Conservation (phyloP, 129 eudicot genomes). For the Saposhnikovia divaricata region DNA sequence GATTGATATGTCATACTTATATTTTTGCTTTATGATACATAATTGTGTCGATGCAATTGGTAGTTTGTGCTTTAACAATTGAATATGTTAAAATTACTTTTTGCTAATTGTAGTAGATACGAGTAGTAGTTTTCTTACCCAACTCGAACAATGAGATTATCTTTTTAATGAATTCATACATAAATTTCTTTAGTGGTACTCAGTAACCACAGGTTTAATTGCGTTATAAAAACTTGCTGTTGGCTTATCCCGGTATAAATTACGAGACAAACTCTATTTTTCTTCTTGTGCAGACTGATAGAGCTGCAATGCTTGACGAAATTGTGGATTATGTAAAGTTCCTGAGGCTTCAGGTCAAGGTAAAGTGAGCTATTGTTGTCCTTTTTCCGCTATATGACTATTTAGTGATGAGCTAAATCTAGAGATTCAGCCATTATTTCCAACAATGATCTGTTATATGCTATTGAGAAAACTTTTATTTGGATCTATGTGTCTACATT, state of each 20-base stretch:
- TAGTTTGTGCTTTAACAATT: not conserved
- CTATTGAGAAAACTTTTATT: not conserved
- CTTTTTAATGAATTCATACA: not conserved
- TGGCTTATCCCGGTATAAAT: slow-evolving; percentile 5
- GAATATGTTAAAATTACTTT: not conserved
- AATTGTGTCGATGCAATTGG: not conserved
- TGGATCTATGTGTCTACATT: not conserved
- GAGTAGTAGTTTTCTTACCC: not conserved
- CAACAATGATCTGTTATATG: not conserved
- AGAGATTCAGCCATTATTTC: not conserved
- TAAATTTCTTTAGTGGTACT: not conserved
- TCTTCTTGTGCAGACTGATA: not conserved
- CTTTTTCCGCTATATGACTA: not conserved
- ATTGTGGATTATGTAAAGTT: slow-evolving; percentile 97
- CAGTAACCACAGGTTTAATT: not conserved
- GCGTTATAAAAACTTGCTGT: not conserved
- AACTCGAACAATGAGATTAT: not conserved
- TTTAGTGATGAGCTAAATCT: not conserved
- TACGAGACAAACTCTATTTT: not conserved
- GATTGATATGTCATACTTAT: not conserved
- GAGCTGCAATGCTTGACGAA: slow-evolving; percentile 93
- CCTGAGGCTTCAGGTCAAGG: slow-evolving; percentile 94
- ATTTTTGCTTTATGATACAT: no score
- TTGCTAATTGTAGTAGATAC: not conserved
- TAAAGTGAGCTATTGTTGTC: slow-evolving; percentile 20